These are phyloP conservation scores for Spathaspora gorwiae DNA, from an alignment of 805 yeast species.

Conservation along the genomic window DNA sequence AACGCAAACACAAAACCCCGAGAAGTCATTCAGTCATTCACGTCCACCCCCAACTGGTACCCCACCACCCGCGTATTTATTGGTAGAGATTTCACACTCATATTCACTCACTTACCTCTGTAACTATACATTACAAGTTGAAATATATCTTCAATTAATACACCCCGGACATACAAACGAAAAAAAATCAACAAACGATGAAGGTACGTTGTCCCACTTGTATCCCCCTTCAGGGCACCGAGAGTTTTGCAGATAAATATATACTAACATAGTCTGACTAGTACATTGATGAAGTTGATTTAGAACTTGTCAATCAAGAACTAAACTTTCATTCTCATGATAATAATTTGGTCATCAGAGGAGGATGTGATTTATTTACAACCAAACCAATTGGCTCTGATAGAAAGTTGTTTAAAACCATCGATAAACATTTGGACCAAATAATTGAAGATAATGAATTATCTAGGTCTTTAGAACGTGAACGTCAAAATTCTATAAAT, in stretches of 20 bases:
- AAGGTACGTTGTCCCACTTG: slow-evolving; percentile 21
- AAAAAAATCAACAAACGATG: slow-evolving; percentile 4
- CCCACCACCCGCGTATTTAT: no score
- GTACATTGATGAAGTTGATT: slow-evolving; percentile 90
- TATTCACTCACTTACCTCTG: no score
- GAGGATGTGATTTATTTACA: slow-evolving; percentile 90
- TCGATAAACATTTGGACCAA: slow-evolving; percentile 74
- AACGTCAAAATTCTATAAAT: slow-evolving; percentile 32
- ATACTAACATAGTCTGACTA: slow-evolving; percentile 22
- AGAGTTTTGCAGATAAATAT: slow-evolving; percentile 16
- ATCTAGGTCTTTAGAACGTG: slow-evolving; percentile 34
- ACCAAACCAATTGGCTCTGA: slow-evolving; percentile 92
- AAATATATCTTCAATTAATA: neutral
- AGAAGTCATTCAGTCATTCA: no score
- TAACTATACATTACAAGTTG: neutral
- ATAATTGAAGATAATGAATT: slow-evolving; percentile 42
- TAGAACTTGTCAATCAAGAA: slow-evolving; percentile 86
- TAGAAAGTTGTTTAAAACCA: slow-evolving; percentile 78
- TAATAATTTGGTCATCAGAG: slow-evolving; percentile 52
- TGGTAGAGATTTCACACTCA: no score
- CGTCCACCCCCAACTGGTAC: no score
- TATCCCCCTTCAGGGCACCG: slow-evolving; percentile 70
- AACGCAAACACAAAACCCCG: no score
- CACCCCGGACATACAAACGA: no score
- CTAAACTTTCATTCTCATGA: slow-evolving; percentile 57